Base-by-base conservation (phyloP, 1,139 yeast genomes). In the Kazachstania sp. region DNA sequence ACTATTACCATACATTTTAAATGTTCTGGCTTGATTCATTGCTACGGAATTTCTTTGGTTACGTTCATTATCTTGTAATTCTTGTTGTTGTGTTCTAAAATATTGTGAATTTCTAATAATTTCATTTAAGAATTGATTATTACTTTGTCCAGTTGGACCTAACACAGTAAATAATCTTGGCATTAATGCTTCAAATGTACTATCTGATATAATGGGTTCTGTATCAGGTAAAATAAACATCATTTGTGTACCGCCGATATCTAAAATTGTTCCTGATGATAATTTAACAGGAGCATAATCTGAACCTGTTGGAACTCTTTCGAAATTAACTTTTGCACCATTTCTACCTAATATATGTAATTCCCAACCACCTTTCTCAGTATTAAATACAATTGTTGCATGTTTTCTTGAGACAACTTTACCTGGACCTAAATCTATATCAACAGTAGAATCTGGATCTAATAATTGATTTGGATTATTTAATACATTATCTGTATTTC, bases 171-270 rank as follows among this genome's bases (percentile, higher is more conserved):
- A 52, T 28, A 70, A 44, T 48, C 60, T 66, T 15, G 67, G 59
- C 9, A 64, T 56, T 43, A 74, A 56, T 26, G 66, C 58, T 18
- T 68, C 70, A 50, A 82, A 65, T 59, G 83, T 74, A 49, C 70
- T 67, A 36, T 70, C 76, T 45, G 80, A 74, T 16, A 84, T 71
- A 30, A 68, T 68, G 1, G 97, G 96, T n/a, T 81, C 79, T 6
- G 86, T 81, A 62, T 90, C 97, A 0, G 98, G 98, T 54, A 92
- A 71, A 35, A 92, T 92, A 64, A 92, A 92, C 95, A 92, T 92
- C 98, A 92, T 92, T 68, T 92, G 98, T 13, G 95, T 90, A 3
- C 97, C 97, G 9, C 97, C 97, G 44, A 92, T 81, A 62, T 92
- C 98, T 51, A 92, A 70, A 18, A 92, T 80, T 43, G 94, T 87